phyloP scores from a whole-genome alignment of 495 filamentous ascomycete genomes.

The Xylaria grammica region DNA sequence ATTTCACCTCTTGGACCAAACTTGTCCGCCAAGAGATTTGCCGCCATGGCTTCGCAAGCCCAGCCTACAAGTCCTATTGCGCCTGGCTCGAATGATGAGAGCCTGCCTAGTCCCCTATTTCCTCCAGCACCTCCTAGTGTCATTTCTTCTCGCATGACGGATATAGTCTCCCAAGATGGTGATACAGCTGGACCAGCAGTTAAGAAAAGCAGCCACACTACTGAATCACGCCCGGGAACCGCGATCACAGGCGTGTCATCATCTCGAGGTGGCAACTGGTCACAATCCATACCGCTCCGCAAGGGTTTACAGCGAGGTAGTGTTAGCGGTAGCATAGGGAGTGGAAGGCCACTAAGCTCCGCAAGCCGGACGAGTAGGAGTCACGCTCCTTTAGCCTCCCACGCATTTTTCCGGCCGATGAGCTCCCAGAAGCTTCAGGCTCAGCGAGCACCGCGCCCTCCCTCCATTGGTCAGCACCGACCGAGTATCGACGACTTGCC shows the following conservation, averaged over 20 bases:
- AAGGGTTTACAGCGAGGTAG: constrained; percentile 48
- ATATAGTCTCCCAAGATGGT: constrained; percentile 67
- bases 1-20: neutral
- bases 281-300: constrained; percentile 54
- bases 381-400: constrained; percentile 88
- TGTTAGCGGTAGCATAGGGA: constrained; percentile 48
- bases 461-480: constrained; percentile 44
- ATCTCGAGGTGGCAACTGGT: constrained; percentile 52
- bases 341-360: constrained; percentile 63
- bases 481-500: constrained; percentile 44
- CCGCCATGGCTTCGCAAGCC: constrained; percentile 44
- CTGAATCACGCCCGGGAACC: constrained; percentile 57
- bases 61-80: constrained; percentile 40
- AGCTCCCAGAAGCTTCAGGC: constrained; percentile 94
- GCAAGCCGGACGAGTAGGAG: constrained; percentile 77
- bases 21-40: neutral
- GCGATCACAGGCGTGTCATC: constrained; percentile 57
- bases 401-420: constrained; percentile 96
- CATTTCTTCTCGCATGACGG: constrained; percentile 86
- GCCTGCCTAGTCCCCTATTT: constrained; percentile 44
- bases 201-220: constrained; percentile 44
- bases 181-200: constrained; percentile 37
- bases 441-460: constrained; percentile 65
- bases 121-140: constrained; percentile 62
- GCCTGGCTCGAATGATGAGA: constrained; percentile 44